phyloP scores from a whole-genome alignment of 768 basidiomycete genomes.

The Naganishia antarctica region DNA sequence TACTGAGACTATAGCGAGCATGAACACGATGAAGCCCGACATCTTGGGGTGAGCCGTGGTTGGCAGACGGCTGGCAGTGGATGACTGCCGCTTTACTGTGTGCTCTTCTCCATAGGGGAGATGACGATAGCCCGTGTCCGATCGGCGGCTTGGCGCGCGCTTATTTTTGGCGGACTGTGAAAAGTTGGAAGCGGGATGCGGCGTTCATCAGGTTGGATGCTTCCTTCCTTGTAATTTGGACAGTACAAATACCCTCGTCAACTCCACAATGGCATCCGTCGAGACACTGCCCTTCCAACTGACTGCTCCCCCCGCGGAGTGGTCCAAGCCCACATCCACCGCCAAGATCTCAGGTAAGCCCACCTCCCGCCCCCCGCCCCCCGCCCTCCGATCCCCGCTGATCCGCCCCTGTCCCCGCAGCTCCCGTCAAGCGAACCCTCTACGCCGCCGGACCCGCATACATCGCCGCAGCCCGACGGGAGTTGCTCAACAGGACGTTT shows the following conservation, averaged over 20 bases:
- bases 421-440: constrained; percentile 56
- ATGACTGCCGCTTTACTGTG: neutral
- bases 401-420: constrained; percentile 31
- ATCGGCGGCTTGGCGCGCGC: constrained; percentile 4
- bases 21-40: constrained; percentile 60
- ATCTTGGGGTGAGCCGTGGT: constrained; percentile 24
- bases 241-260: neutral
- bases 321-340: constrained; percentile 50
- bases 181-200: neutral
- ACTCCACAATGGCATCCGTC: constrained; percentile 26
- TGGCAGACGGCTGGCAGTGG: too few species aligned
- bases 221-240: neutral
- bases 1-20: constrained; percentile 62
- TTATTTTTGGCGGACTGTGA: constrained; percentile 2
- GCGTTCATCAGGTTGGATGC: neutral
- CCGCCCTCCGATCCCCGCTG: constrained; percentile 29
- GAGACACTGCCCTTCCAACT: constrained; percentile 52
- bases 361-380: constrained; percentile 33
- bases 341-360: constrained; percentile 47
- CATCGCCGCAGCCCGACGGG: constrained; percentile 71
- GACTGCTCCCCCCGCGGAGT: constrained; percentile 53
- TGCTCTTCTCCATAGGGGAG: too few species aligned
- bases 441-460: constrained; percentile 85
- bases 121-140: neutral
- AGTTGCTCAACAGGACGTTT: constrained; percentile 71